Conservation (phyloP, 495 filamentous ascomycete genomes). For the Lasiosphaeria miniovina region DNA sequence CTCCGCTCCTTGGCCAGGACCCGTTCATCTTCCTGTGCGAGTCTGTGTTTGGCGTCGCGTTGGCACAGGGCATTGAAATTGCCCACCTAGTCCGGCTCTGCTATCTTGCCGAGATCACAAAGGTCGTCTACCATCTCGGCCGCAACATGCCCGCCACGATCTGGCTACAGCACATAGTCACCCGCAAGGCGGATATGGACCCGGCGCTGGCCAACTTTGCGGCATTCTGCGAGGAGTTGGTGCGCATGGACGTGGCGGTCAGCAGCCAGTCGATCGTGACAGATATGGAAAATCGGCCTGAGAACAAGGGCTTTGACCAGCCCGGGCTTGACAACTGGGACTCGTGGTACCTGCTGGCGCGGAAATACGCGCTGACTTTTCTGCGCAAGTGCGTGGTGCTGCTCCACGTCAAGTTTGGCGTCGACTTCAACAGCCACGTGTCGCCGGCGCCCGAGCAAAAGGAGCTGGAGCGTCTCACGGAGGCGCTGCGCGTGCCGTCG, state of each 20-base stretch:
- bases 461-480: slow-evolving; percentile 80
- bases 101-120: slow-evolving; percentile 87
- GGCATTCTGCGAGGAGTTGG: slow-evolving; percentile 39
- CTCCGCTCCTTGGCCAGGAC: slow-evolving; percentile 73
- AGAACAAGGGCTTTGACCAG: slow-evolving; percentile 43
- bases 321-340: slow-evolving; percentile 40
- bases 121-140: slow-evolving; percentile 58
- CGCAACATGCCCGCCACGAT: slow-evolving; percentile 39
- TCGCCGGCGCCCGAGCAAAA: slow-evolving; percentile 61
- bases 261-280: slow-evolving; percentile 9
- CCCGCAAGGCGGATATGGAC: slow-evolving; percentile 29
- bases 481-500: slow-evolving; percentile 68
- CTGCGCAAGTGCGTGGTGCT: slow-evolving; percentile 81
- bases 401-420: slow-evolving; percentile 81
- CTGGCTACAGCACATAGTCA: slow-evolving; percentile 38
- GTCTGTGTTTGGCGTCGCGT: slow-evolving; percentile 57
- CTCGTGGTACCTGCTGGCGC: slow-evolving; percentile 49
- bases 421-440: slow-evolving; percentile 78
- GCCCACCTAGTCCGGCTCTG: slow-evolving; percentile 83
- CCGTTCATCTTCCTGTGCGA: slow-evolving; percentile 86
- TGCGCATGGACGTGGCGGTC: slow-evolving; percentile 29
- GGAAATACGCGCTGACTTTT: slow-evolving; percentile 84
- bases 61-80: slow-evolving; percentile 60
- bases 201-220: slow-evolving; percentile 42
- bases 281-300: slow-evolving; percentile 14